Evolutionary conservation across 129 eudicot species (phyloP).

Genomic region (Flaveria brownii): DNA sequence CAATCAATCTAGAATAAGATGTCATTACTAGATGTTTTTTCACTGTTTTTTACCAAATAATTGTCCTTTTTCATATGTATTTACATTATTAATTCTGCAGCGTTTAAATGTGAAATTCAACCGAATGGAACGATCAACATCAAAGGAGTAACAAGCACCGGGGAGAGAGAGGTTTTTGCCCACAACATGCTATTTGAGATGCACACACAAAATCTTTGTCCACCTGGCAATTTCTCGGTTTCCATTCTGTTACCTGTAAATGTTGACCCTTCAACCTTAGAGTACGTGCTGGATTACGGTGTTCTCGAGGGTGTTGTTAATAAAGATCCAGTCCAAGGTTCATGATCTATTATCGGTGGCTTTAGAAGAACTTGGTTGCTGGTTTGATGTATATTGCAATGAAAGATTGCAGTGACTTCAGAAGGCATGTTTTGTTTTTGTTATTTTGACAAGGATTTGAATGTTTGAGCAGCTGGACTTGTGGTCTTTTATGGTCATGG

Average conservation of each 20-base stretch:
- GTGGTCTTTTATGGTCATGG: not conserved
- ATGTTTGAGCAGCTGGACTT: slow-evolving; percentile 20
- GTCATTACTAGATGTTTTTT: too few species aligned
- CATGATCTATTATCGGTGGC: slow-evolving; percentile 7
- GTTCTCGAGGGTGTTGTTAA: slow-evolving; percentile 67
- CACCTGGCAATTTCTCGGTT: slow-evolving; percentile 63
- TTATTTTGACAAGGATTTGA: slow-evolving; percentile 5
- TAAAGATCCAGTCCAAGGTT: slow-evolving; percentile 33
- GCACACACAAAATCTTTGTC: slow-evolving; percentile 68
- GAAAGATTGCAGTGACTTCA: slow-evolving; percentile 4
- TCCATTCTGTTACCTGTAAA: slow-evolving; percentile 57
- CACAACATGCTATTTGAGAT: slow-evolving; percentile 61
- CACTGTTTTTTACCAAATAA: too few species aligned
- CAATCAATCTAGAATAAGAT: too few species aligned
- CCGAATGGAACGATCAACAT: slow-evolving; percentile 49
- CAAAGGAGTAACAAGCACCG: slow-evolving; percentile 50
- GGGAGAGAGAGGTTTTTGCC: slow-evolving; percentile 49
- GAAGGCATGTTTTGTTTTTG: slow-evolving; percentile 21
- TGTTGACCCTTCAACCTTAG: slow-evolving; percentile 47
- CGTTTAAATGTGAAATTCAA: slow-evolving; percentile 48
- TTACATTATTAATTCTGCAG: slow-evolving; percentile 31
- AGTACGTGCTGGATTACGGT: slow-evolving; percentile 47
- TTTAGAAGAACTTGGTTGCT: slow-evolving; percentile 16
- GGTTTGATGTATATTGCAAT: slow-evolving; percentile 25
- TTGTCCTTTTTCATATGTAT: not conserved